These are phyloP conservation scores for Termitomyces sp. DNA, from an alignment of 768 basidiomycete genomes.

Conservation along the genomic window DNA sequence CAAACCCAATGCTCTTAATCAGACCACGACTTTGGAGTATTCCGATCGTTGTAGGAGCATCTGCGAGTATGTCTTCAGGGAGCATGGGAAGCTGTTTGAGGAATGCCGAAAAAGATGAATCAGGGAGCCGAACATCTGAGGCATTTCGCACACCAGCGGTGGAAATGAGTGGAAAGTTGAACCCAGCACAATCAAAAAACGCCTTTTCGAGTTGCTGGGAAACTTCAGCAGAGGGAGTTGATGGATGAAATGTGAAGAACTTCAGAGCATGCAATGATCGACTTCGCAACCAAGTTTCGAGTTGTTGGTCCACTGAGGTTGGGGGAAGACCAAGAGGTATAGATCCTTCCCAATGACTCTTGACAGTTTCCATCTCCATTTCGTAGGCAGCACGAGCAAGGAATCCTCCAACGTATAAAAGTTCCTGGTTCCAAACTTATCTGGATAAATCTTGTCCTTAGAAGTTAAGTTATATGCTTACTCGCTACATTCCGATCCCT, in stretches of 20 bases:
- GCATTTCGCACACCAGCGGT: slow-evolving; percentile 68
- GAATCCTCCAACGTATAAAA: slow-evolving; percentile 81
- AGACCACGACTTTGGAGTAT: slow-evolving; percentile 59
- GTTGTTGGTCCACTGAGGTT: slow-evolving; percentile 33
- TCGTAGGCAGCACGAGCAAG: slow-evolving; percentile 84
- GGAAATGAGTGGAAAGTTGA: slow-evolving; percentile 69
- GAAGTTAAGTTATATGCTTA: slow-evolving; percentile 29
- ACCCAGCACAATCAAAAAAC: slow-evolving; percentile 68
- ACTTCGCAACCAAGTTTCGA: slow-evolving; percentile 47
- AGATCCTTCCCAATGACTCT: slow-evolving; percentile 56
- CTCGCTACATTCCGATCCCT: slow-evolving; percentile 82
- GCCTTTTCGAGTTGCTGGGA: slow-evolving; percentile 66
- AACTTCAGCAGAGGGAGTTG: slow-evolving; percentile 84
- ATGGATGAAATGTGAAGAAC: slow-evolving; percentile 87
- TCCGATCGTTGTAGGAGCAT: slow-evolving; percentile 58
- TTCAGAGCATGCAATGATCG: slow-evolving; percentile 76
- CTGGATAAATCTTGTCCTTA: slow-evolving; percentile 6
- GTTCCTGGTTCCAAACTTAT: slow-evolving; percentile 86
- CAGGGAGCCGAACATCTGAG: slow-evolving; percentile 68
- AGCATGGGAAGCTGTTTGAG: slow-evolving; percentile 76
- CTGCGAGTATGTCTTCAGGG: slow-evolving; percentile 54
- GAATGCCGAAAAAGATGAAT: slow-evolving; percentile 68
- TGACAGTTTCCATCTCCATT: slow-evolving; percentile 64
- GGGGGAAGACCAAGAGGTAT: slow-evolving; percentile 26
- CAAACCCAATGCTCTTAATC: slow-evolving; percentile 72